Percentiles rank a stretch among this genome's conserved stretches.
Conservation (phyloP, 495 filamentous ascomycete genomes). For the Hyaloscypha variabilis region DNA sequence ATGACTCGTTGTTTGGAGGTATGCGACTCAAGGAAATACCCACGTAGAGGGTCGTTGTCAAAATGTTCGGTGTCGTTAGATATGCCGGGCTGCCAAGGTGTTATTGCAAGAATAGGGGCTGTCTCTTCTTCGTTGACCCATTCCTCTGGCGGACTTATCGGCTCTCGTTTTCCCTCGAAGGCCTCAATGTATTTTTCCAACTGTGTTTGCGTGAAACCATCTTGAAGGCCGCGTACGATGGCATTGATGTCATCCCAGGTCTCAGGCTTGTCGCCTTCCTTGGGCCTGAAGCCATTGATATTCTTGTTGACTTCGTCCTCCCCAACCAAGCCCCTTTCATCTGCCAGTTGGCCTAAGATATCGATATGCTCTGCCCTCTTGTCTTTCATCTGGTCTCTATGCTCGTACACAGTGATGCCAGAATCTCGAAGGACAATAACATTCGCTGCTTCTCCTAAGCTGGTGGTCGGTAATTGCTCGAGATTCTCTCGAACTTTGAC, state of each 20-base stretch:
- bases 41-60: conserved; percentile 25
- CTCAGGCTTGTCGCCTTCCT: conserved; percentile 26
- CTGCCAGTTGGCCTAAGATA: conserved; percentile 36
- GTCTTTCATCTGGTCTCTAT: background rate
- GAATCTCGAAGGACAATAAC: conserved; percentile 47
- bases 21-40: conserved; percentile 30
- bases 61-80: conserved; percentile 33
- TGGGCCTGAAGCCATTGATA: conserved; percentile 46
- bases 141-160: conserved; percentile 12
- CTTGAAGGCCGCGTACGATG: conserved; percentile 39
- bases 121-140: conserved; percentile 20
- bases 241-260: conserved; percentile 38
- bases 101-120: conserved; percentile 33
- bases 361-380: conserved; percentile 27
- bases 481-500: conserved; percentile 6
- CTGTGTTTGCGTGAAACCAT: conserved; percentile 47
- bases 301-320: conserved; percentile 39
- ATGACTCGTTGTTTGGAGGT: conserved; percentile 28
- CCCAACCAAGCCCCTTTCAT: conserved; percentile 28
- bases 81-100: conserved; percentile 39
- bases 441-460: conserved; percentile 39
- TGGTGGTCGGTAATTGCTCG: conserved; percentile 27
- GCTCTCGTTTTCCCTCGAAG: conserved; percentile 20
- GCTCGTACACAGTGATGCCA: conserved; percentile 25
- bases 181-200: conserved; percentile 39